phyloP scores from a whole-genome alignment of 345 rosid genomes.

The Syzygium aqueum region DNA sequence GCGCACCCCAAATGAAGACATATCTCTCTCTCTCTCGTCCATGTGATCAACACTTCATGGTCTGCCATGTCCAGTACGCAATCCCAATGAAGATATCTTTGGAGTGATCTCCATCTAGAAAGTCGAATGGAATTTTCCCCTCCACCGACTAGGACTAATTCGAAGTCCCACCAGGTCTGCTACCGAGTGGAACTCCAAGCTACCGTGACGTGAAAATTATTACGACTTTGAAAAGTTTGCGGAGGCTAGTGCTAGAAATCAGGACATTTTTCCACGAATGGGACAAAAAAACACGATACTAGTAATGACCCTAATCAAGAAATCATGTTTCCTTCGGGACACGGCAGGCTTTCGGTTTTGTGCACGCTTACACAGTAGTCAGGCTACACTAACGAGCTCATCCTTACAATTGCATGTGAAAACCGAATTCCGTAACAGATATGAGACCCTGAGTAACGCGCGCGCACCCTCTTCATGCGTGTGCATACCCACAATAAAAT shows the following conservation, averaged over 20 bases:
- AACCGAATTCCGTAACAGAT: not conserved
- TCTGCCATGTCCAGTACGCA: not conserved
- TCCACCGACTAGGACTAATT: not conserved
- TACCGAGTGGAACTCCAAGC: not conserved
- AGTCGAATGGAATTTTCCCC: not conserved
- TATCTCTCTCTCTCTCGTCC: not conserved
- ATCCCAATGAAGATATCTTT: not conserved
- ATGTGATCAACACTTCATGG: not conserved
- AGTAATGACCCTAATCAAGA: not conserved
- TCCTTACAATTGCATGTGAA: not conserved
- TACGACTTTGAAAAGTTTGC: not conserved
- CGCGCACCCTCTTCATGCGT: not conserved
- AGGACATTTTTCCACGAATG: not conserved
- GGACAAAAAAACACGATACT: not conserved
- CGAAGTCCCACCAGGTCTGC: not conserved
- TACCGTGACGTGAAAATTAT: not conserved
- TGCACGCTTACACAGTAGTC: not conserved
- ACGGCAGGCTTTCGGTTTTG: not conserved
- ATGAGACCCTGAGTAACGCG: not conserved
- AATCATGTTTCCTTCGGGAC: not conserved
- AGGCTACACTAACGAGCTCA: not conserved
- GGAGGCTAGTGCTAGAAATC: not conserved
- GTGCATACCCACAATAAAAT: not conserved
- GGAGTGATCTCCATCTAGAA: not conserved
- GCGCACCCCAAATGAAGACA: too few relatives aligned